Percentiles rank a stretch among this genome's conserved stretches.
phyloP scores from a whole-genome alignment of 345 rosid genomes.

The Boechera retrofracta region DNA sequence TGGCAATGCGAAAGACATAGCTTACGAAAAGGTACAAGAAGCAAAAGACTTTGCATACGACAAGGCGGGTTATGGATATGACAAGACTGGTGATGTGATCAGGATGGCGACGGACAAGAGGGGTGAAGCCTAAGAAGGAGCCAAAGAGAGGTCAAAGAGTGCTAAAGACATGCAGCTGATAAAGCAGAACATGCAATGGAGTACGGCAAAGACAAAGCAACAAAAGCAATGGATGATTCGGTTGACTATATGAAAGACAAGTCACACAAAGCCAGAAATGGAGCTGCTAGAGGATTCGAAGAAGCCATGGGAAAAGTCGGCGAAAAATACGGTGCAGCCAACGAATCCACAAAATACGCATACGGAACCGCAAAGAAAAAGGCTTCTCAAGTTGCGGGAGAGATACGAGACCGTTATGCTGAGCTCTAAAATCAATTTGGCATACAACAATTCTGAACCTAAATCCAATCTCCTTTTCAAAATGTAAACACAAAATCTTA shows the following conservation, averaged over 20 bases:
- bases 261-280: constrained; percentile 30
- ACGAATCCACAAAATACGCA: constrained; percentile 35
- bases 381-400: constrained; percentile 53
- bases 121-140: constrained; percentile 36
- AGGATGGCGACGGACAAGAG: constrained; percentile 33
- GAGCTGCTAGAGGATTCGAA: constrained; percentile 25
- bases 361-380: constrained; percentile 62
- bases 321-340: constrained; percentile 4
- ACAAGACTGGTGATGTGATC: constrained; percentile 27
- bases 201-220: constrained; percentile 44
- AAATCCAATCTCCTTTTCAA: background rate
- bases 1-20: constrained; percentile 7
- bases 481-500: constrained; percentile 6
- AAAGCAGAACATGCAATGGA: constrained; percentile 29
- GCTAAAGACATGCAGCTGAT: constrained; percentile 39
- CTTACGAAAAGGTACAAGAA: constrained; percentile 4
- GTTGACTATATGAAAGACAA: constrained; percentile 41
- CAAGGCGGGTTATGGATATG: background rate
- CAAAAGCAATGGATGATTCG: constrained; percentile 36
- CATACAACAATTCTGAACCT: constrained; percentile 11
- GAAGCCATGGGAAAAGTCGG: constrained; percentile 41
- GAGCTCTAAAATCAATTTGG: constrained; percentile 20
- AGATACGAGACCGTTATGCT: constrained; percentile 49
- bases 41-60: constrained; percentile 20
- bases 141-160: constrained; percentile 31